These are phyloP conservation scores for Alternaria solani DNA, from an alignment of 2,329 filamentous ascomycete genomes.

Conservation along the genomic window DNA sequence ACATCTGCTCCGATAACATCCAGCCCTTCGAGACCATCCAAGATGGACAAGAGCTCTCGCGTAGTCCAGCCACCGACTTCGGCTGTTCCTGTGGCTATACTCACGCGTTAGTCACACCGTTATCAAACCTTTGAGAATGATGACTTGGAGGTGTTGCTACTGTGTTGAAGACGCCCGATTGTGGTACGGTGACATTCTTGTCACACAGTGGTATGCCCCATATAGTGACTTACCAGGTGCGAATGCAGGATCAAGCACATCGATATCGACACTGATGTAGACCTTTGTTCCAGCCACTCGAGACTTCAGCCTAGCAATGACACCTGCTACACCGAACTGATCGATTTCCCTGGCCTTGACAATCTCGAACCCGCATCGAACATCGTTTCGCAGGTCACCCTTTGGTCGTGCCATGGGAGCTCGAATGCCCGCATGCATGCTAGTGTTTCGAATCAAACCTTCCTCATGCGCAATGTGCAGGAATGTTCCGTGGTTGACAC, in stretches of 20 bases:
- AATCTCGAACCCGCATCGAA: slow-evolving; percentile 66
- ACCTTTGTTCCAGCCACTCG: slow-evolving; percentile 62
- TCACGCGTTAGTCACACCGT: slow-evolving; percentile 1
- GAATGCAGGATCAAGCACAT: slow-evolving; percentile 65
- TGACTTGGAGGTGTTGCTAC: neutral
- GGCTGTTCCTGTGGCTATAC: slow-evolving; percentile 63
- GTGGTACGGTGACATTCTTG: neutral
- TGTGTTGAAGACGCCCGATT: neutral
- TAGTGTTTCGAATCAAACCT: slow-evolving; percentile 65
- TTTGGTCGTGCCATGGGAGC: slow-evolving; percentile 61
- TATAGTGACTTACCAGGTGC: slow-evolving; percentile 57
- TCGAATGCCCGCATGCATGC: slow-evolving; percentile 69
- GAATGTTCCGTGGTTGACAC: slow-evolving; percentile 69
- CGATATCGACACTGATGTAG: slow-evolving; percentile 66
- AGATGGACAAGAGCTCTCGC: slow-evolving; percentile 65
- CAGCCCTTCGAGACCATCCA: slow-evolving; percentile 66
- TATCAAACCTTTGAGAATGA: neutral
- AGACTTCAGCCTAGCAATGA: slow-evolving; percentile 59
- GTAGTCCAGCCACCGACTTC: slow-evolving; percentile 70
- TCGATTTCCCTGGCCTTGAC: slow-evolving; percentile 65
- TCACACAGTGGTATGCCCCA: neutral
- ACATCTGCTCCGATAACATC: slow-evolving; percentile 68
- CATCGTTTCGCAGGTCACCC: slow-evolving; percentile 64
- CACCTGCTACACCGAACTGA: slow-evolving; percentile 56
- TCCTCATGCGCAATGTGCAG: slow-evolving; percentile 70